Evolutionary conservation across 768 basidiomycete genomes (phyloP).

Genomic region (Roridomyces roridus): DNA sequence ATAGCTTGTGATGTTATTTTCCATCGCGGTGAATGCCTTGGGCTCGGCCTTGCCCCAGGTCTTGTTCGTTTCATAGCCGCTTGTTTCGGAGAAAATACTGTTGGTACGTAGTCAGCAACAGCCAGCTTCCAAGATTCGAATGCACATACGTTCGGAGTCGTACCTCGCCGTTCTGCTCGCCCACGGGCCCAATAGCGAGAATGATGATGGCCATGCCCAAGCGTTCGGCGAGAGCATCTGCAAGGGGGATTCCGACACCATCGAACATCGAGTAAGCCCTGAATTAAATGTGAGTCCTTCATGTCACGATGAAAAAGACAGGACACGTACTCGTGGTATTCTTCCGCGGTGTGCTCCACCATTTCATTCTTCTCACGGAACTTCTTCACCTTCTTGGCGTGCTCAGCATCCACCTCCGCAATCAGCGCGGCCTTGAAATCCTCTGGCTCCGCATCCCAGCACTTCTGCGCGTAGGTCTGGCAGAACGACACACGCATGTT

Average conservation of each 20-base stretch:
- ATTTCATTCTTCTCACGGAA: background rate
- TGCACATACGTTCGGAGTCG: background rate
- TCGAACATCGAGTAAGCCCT: background rate
- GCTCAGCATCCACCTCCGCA: background rate
- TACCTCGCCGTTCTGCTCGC: background rate
- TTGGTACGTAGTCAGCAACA: too few species aligned
- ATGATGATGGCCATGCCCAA: background rate
- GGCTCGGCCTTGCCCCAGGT: background rate
- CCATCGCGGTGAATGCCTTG: background rate
- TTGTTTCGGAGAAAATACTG: slow-evolving; percentile 3
- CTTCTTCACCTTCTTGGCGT: background rate
- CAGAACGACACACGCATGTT: background rate
- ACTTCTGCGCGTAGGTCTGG: background rate
- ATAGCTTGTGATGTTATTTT: background rate
- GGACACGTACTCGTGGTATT: slow-evolving; percentile 4
- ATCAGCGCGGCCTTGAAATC: background rate
- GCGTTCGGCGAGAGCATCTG: background rate
- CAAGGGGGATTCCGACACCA: background rate
- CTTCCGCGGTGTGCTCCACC: background rate
- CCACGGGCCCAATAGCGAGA: background rate
- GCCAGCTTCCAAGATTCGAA: too few species aligned
- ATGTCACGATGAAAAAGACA: background rate
- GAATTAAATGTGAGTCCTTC: background rate
- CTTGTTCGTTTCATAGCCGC: background rate
- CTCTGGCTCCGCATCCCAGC: slow-evolving; percentile 1